Evolutionary conservation across 805 yeast species (phyloP).

Genomic region (Nakazawaea siamensis): DNA sequence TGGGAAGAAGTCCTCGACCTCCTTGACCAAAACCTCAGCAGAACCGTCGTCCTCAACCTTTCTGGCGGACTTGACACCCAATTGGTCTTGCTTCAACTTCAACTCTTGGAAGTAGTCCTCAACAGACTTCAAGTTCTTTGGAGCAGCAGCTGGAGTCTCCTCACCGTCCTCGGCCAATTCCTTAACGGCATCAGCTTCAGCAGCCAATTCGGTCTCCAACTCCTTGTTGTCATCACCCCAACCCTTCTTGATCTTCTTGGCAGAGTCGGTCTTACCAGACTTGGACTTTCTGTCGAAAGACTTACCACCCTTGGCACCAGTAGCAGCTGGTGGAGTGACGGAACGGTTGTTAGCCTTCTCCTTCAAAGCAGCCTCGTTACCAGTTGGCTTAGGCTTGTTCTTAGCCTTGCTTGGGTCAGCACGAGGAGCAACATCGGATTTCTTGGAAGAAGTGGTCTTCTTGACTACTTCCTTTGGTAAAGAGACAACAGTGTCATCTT

Average conservation of each 20-base stretch:
- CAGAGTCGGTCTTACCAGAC: conserved; percentile 76
- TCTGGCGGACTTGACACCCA: conserved; percentile 30
- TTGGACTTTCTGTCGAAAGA: conserved; percentile 81
- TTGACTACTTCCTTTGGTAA: conserved; percentile 71
- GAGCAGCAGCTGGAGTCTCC: conserved; percentile 34
- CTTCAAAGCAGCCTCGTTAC: conserved; percentile 84
- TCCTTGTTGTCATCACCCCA: conserved; percentile 81
- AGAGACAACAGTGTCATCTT: conserved; percentile 53
- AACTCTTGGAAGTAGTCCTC: conserved; percentile 80
- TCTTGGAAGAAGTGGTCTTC: conserved; percentile 78
- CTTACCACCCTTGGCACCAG: conserved; percentile 44
- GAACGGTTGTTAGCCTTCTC: conserved; percentile 65
- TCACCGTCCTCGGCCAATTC: conserved; percentile 30
- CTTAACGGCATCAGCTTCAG: conserved; percentile 29
- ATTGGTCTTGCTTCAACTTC: conserved; percentile 34
- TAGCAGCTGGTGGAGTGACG: conserved; percentile 39
- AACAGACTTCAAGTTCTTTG: conserved; percentile 56
- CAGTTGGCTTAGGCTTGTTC: conserved; percentile 60
- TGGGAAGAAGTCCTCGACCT: conserved; percentile 44
- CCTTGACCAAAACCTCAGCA: conserved; percentile 58
- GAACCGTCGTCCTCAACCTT: conserved; percentile 48
- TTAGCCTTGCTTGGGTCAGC: conserved; percentile 77
- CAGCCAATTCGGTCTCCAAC: conserved; percentile 60
- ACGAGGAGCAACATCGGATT: conserved; percentile 73
- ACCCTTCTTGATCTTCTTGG: conserved; percentile 75